Percentiles rank a stretch among this genome's conserved stretches.
These are phyloP conservation scores for Cercospora sp. DNA, from an alignment of 2,329 filamentous ascomycete species.

Conservation along the genomic window DNA sequence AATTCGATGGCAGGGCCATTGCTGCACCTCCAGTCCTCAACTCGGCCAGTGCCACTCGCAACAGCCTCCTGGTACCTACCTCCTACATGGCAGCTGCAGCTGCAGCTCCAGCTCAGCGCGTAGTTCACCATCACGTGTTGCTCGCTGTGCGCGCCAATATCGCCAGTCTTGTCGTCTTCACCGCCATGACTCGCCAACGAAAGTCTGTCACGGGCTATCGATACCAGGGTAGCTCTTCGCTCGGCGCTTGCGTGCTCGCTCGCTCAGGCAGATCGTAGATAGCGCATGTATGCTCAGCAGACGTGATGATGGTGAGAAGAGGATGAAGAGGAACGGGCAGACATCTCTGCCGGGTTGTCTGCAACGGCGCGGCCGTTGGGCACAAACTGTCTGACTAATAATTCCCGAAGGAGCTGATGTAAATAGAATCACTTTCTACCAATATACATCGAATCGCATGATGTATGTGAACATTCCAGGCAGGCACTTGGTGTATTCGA, in stretches of 20 bases:
- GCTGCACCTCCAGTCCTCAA: not conserved
- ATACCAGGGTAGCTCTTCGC: conserved; percentile 7
- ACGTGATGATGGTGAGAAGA: not conserved
- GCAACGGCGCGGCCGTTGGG: not conserved
- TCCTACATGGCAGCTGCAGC: conserved; percentile 1
- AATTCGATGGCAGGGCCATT: conserved; percentile 13
- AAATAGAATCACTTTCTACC: not conserved
- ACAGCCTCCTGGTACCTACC: not conserved
- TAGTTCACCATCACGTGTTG: not conserved
- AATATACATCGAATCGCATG: not conserved
- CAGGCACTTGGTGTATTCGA: not conserved
- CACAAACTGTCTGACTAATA: not conserved
- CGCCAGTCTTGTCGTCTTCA: not conserved
- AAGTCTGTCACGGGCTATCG: not conserved
- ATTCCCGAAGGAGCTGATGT: not conserved
- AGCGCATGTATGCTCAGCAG: not conserved
- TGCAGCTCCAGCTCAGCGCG: not conserved
- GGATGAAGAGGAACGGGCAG: not conserved
- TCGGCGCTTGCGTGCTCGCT: conserved; percentile 1
- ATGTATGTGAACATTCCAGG: not conserved
- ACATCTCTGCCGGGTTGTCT: not conserved
- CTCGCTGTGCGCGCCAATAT: not conserved
- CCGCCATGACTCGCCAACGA: conserved; percentile 11
- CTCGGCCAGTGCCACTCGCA: not conserved
- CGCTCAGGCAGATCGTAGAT: not conserved